These are phyloP conservation scores for Neurospora sublineolata DNA, from an alignment of 495 filamentous ascomycete species.

Conservation along the genomic window DNA sequence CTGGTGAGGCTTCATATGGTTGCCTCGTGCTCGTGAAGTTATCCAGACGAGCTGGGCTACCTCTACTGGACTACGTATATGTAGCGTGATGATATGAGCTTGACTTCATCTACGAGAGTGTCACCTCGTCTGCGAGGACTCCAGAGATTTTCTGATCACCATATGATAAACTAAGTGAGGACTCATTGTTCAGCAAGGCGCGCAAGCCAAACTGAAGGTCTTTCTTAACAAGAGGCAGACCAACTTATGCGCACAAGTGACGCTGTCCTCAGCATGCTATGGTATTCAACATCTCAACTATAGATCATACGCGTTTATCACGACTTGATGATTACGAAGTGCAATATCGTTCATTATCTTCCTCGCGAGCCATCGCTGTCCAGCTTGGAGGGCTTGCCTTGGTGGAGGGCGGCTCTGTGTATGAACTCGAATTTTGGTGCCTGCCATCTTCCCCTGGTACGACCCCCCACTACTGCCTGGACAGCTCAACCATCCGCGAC, in stretches of 20 bases:
- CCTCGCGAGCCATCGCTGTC: background rate
- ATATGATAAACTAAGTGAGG: background rate
- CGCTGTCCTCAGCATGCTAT: background rate
- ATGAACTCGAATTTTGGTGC: background rate
- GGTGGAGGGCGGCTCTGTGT: background rate
- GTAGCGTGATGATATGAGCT: background rate
- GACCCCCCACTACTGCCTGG: background rate
- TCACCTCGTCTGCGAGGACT: background rate
- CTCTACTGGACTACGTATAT: background rate
- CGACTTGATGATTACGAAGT: background rate
- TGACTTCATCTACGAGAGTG: background rate
- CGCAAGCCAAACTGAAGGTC: background rate
- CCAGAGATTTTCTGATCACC: background rate
- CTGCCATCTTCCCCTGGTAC: background rate
- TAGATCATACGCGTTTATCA: background rate
- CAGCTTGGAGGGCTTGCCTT: background rate
- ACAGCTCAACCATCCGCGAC: background rate
- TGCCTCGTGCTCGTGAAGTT: background rate
- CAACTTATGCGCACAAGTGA: background rate
- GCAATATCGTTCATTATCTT: background rate
- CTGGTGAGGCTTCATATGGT: background rate
- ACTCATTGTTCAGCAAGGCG: background rate
- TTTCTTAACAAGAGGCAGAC: background rate
- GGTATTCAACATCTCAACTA: background rate
- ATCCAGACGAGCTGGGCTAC: background rate